These are phyloP conservation scores for Calcarisporium arbuscula DNA, from an alignment of 2,329 filamentous ascomycete genomes.

Conservation along the genomic window DNA sequence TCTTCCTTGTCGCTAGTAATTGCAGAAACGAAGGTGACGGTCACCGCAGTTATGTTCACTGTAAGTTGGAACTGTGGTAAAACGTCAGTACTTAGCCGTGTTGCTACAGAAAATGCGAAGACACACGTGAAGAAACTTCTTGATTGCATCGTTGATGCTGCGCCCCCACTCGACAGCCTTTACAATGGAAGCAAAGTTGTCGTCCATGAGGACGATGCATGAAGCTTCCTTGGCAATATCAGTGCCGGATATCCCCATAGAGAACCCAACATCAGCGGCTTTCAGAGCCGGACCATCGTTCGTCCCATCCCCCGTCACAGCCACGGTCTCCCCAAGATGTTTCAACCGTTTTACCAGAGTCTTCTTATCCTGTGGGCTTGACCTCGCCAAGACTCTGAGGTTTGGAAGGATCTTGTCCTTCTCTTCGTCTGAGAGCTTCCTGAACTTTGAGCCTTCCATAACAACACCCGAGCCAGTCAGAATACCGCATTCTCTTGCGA, in stretches of 20 bases:
- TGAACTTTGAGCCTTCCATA: constrained; percentile 60
- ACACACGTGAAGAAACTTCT: constrained; percentile 57
- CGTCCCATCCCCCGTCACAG: constrained; percentile 61
- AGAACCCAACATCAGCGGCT: constrained; percentile 61
- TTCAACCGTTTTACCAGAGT: constrained; percentile 51
- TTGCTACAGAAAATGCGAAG: not conserved
- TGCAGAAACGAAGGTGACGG: constrained; percentile 59
- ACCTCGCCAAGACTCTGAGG: constrained; percentile 47
- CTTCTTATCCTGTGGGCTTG: constrained; percentile 53
- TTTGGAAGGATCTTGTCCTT: constrained; percentile 46
- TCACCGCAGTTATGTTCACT: constrained; percentile 62
- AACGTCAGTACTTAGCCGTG: not conserved
- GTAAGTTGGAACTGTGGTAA: constrained; percentile 54
- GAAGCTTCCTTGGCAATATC: constrained; percentile 64
- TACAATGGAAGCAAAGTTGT: constrained; percentile 61
- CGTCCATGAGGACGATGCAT: constrained; percentile 61
- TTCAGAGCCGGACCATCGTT: constrained; percentile 62
- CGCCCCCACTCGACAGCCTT: constrained; percentile 64
- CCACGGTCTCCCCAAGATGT: constrained; percentile 49
- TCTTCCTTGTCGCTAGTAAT: constrained; percentile 48
- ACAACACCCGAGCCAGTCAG: constrained; percentile 48
- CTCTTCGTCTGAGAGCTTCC: constrained; percentile 46
- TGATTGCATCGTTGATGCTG: constrained; percentile 60
- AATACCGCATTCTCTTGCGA: constrained; percentile 59
- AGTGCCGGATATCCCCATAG: constrained; percentile 61